Conservation (phyloP, 1,139 yeast genomes). For the Candida sp. region DNA sequence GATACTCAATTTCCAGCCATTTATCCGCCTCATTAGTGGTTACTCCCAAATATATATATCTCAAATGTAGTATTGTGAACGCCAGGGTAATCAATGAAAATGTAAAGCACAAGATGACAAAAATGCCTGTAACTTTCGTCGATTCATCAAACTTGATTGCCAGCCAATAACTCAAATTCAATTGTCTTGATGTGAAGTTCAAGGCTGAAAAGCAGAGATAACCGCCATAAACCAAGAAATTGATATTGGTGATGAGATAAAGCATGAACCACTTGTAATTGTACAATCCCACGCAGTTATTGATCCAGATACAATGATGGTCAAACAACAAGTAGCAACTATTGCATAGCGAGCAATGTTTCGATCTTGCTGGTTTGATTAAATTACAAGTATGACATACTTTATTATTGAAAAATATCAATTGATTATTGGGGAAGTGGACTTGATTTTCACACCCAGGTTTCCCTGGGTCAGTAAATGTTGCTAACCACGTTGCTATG, state of each 20-base stretch:
- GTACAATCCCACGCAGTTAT: slow-evolving; percentile 80
- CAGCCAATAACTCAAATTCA: slow-evolving; percentile 9
- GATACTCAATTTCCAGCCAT: slow-evolving; percentile 72
- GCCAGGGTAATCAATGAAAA: slow-evolving; percentile 52
- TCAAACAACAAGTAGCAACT: slow-evolving; percentile 69
- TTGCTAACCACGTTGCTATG: slow-evolving; percentile 32
- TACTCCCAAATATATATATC: slow-evolving; percentile 70
- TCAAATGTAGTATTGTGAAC: slow-evolving; percentile 60
- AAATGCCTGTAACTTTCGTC: slow-evolving; percentile 47
- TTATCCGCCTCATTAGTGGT: slow-evolving; percentile 89
- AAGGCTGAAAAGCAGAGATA: slow-evolving; percentile 33
- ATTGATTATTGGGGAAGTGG: slow-evolving; percentile 44
- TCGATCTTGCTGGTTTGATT: slow-evolving; percentile 83
- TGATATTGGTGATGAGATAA: slow-evolving; percentile 55
- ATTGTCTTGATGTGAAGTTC: slow-evolving; percentile 9
- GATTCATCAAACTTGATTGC: slow-evolving; percentile 17
- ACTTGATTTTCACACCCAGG: slow-evolving; percentile 11
- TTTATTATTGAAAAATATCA: slow-evolving; percentile 51
- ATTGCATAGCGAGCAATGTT: slow-evolving; percentile 79
- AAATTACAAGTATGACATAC: slow-evolving; percentile 56
- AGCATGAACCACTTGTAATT: slow-evolving; percentile 71
- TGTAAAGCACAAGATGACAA: slow-evolving; percentile 50
- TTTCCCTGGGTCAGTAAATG: slow-evolving; percentile 56
- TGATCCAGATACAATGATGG: slow-evolving; percentile 96
- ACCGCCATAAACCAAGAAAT: slow-evolving; percentile 62